Base-by-base conservation (phyloP, 805 yeast genomes). In the Myxozyma neotropica region DNA sequence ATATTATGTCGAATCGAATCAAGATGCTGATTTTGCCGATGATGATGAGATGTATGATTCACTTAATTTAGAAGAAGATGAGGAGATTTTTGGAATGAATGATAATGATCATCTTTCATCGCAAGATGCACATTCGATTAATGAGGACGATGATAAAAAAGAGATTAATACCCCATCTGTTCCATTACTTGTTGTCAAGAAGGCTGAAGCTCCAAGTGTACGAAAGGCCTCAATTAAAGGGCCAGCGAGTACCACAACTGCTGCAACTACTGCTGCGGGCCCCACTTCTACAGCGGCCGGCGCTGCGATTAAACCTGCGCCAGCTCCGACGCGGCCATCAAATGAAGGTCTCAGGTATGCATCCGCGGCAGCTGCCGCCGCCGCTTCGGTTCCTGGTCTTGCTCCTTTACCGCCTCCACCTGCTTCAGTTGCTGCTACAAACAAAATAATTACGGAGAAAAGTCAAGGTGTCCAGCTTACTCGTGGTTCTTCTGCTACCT, bases 21-120 rank as follows among this genome's bases (percentile, higher is more conserved):
- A 88, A 73, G 97, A 91, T 56, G 92, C 85, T 3, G 96, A 92
- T 69, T 93, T 91, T 72, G 87, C 92, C 33, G 97, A 91, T 70
- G 96, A 93, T 73, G 97, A 92, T 68, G 91, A 89, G 13, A 83
- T 93, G 61, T 94, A 93, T 74, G 97, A 94, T 67, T 89, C 85
- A 59, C 80, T 94, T 67, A 91, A 86, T 45, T 81, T 91, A 46
- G 84, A 82, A 45, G 80, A 81, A 38, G 81, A 80, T 36, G 80
- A 78, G 31, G 83, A 81, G 39, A 78, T 73, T 29, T 72, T 73
- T 45, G 79, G 72, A 33, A 67, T 64, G 67, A 69, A 66, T 44
- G 69, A 70, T 17, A 69, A 62, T 13, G 66, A 58, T 6, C 58
- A 54, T 21, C 29, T 48, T 27, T 60, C 66, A 12, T 36, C 58